These are phyloP conservation scores for Lophiotrema nucula DNA, from an alignment of 495 filamentous ascomycete genomes.

Conservation along the genomic window DNA sequence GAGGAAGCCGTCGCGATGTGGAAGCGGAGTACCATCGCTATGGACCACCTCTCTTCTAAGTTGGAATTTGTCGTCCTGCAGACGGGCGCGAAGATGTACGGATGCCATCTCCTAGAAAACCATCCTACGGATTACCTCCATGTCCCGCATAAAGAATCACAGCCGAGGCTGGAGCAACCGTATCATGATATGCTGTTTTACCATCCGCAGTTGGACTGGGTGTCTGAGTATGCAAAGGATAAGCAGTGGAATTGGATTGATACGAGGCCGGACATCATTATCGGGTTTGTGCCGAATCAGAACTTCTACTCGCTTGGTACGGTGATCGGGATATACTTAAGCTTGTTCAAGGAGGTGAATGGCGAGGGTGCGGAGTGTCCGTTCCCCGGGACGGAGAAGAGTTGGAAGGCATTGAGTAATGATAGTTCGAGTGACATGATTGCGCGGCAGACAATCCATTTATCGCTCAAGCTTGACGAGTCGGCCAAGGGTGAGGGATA, in stretches of 20 bases:
- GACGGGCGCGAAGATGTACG: constrained; percentile 42
- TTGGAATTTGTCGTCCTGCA: constrained; percentile 40
- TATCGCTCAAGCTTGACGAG: constrained; percentile 22
- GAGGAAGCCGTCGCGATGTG: constrained; percentile 41
- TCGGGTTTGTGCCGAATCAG: constrained; percentile 42
- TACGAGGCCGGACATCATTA: constrained; percentile 41
- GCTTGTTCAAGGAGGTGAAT: constrained; percentile 32
- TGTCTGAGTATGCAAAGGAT: constrained; percentile 32
- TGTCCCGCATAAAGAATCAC: constrained; percentile 36
- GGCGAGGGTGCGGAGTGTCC: constrained; percentile 34
- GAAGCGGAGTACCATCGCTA: constrained; percentile 34
- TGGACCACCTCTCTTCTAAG: constrained; percentile 29
- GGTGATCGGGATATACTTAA: constrained; percentile 35
- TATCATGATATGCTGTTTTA: constrained; percentile 40
- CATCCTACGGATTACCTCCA: constrained; percentile 40
- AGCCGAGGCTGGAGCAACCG: constrained; percentile 33
- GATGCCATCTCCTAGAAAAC: constrained; percentile 38
- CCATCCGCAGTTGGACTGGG: constrained; percentile 39
- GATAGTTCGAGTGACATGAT: constrained; percentile 39
- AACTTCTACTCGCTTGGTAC: constrained; percentile 38
- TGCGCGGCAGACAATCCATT: constrained; percentile 36
- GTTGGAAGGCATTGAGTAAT: constrained; percentile 35
- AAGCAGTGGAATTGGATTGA: constrained; percentile 40
- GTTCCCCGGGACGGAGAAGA: constrained; percentile 37
- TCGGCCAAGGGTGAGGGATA: constrained; percentile 33